Base-by-base conservation (phyloP, 139 green algal genomes). In the Tetradesmus lagerheimii region DNA sequence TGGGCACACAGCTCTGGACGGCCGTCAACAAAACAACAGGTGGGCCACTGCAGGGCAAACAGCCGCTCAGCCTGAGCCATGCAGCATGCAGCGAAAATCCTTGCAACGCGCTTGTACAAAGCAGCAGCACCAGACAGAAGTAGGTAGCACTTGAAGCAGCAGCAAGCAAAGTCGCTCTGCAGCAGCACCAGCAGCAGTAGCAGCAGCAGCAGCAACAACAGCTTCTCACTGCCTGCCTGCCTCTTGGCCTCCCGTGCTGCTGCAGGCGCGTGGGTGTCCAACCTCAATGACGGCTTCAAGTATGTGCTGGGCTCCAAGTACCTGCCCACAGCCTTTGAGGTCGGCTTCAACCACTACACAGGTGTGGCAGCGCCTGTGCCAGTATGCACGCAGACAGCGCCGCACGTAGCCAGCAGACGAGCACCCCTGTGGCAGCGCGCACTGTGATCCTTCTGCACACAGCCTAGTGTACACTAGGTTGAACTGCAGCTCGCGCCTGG, bases 251-350 rank as follows among this genome's bases (percentile, higher is more conserved):
- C 34, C 47, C 18, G 1, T 47, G 41, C 38, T 31, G 35, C 76
- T 41, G 38, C 78, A 62, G 43, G 43, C n/a, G 75, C 43, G 14
- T 57, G 74, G 38, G 38, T 83, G 35, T n/a, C 35, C 15, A 38
- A 86, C 23, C 62, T 91, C 1, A 64, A 25, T 2, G 79, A 91
- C 25, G 57, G 77, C 11, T 80, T 74, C 38, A 91, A 91, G 78
- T 91, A 91, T 38, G 38, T 87, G 57, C 29, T 91, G 29, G 87
- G 87, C 31, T 74, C 57, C 6, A 91, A 80, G 38, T 91, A 81
- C 34, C 57, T 91, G 50, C 79, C 87, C 4, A 91, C 78, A 29
- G 79, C 39, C 27, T 91, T 50, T 34, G 87, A 91, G 37, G 8
- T 91, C 0, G 77, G 87, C 23, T 86, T 38, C 86, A 74, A 74